Conservation (phyloP, 768 basidiomycete species). For the Lentinula edodes region DNA sequence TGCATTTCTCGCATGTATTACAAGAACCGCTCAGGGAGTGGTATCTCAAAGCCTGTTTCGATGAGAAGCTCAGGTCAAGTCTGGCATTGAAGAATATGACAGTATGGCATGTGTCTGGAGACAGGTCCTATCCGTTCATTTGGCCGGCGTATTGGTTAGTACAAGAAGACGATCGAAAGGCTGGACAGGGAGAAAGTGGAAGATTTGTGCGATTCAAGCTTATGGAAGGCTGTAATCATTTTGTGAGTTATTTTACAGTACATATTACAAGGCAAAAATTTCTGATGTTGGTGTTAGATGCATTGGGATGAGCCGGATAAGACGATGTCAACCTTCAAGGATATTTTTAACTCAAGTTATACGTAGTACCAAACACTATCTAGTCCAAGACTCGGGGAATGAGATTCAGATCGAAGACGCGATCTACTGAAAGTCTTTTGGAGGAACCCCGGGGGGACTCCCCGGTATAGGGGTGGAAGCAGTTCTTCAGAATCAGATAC, state of each 20-base stretch:
- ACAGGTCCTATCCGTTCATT: neutral
- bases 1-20: neutral
- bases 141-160: slow-evolving; percentile 1
- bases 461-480: too few species aligned
- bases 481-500: too few species aligned
- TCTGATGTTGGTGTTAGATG: neutral
- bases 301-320: neutral
- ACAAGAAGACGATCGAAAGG: neutral
- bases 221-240: slow-evolving; percentile 1
- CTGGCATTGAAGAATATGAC: neutral
- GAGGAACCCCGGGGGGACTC: too few species aligned
- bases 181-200: neutral
- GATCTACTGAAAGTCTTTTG: too few species aligned
- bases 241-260: neutral
- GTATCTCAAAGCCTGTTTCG: neutral
- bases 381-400: too few species aligned
- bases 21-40: neutral
- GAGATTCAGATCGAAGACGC: too few species aligned
- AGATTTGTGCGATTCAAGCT: neutral
- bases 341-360: neutral
- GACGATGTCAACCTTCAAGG: neutral
- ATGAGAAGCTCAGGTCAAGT: neutral
- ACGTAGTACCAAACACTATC: neutral
- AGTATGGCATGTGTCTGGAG: neutral
- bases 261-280: too few species aligned